phyloP scores from a whole-genome alignment of 2,329 filamentous ascomycete genomes.

The Tympanopsis confertula region DNA sequence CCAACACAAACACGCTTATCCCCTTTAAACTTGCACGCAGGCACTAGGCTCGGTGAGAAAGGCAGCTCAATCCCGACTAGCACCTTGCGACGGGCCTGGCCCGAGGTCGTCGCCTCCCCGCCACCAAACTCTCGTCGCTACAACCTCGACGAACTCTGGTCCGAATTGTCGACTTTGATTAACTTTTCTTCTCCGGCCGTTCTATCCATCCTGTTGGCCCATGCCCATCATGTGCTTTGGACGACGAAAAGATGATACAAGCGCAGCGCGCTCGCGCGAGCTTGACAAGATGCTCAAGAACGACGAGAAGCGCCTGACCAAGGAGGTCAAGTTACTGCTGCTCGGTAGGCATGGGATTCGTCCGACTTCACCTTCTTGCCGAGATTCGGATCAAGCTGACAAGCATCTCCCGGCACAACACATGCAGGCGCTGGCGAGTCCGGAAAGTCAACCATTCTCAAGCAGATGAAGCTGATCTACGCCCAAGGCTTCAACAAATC shows the following conservation, averaged over 20 bases:
- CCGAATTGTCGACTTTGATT: too few species aligned
- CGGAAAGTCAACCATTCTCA: slow-evolving; percentile 91
- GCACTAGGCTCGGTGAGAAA: too few species aligned
- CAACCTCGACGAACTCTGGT: too few species aligned
- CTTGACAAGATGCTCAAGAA: slow-evolving; percentile 77
- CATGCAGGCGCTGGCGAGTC: slow-evolving; percentile 78
- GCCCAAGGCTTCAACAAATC: slow-evolving; percentile 79
- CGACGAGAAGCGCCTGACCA: slow-evolving; percentile 76
- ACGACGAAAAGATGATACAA: slow-evolving; percentile 35
- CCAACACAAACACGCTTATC: too few species aligned
- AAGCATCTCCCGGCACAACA: neutral
- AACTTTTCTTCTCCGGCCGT: too few species aligned
- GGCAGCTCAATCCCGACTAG: too few species aligned
- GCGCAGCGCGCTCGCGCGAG: slow-evolving; percentile 50
- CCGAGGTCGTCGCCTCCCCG: too few species aligned
- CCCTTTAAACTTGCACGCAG: too few species aligned
- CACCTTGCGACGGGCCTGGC: too few species aligned
- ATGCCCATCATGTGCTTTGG: slow-evolving; percentile 51
- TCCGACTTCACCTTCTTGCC: slow-evolving; percentile 5
- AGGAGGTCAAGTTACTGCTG: slow-evolving; percentile 86
- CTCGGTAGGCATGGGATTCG: slow-evolving; percentile 51
- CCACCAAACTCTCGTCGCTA: too few species aligned
- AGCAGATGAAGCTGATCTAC: slow-evolving; percentile 98
- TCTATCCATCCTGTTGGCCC: slow-evolving; percentile 1
- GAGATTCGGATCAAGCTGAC: slow-evolving; percentile 5